A percentile compares a stretch with the other conserved stretches of the same genome.
phyloP scores from a whole-genome alignment of 2,329 filamentous ascomycete genomes.

The Diaporthe humulicola region DNA sequence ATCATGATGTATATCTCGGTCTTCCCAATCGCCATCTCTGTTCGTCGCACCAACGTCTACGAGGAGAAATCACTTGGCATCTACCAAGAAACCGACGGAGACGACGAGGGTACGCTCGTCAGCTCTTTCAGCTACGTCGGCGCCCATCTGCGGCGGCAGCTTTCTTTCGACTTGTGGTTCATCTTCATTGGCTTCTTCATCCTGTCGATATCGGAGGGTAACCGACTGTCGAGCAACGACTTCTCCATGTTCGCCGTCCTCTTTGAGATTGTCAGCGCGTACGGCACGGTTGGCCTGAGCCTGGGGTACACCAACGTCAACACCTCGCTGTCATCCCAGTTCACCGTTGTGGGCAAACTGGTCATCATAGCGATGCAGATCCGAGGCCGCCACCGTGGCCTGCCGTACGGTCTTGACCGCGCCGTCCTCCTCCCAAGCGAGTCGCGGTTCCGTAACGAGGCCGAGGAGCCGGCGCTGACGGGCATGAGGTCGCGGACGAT shows the following conservation, averaged over 20 bases:
- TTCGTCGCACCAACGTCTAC: constrained; percentile 95
- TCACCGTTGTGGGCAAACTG: constrained; percentile 79
- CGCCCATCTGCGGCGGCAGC: constrained; percentile 89
- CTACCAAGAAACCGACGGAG: constrained; percentile 60
- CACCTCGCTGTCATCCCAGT: constrained; percentile 86
- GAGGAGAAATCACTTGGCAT: constrained; percentile 90
- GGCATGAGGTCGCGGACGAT: constrained; percentile 42
- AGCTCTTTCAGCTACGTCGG: constrained; percentile 86
- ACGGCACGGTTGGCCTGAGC: constrained; percentile 93
- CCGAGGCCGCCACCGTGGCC: constrained; percentile 76
- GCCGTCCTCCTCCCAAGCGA: constrained; percentile 72
- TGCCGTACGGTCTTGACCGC: constrained; percentile 76
- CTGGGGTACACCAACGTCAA: constrained; percentile 84
- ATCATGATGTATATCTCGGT: constrained; percentile 99
- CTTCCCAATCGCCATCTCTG: constrained; percentile 95
- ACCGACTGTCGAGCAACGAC: constrained; percentile 71
- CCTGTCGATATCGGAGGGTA: constrained; percentile 88
- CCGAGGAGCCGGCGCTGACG: constrained; percentile 55
- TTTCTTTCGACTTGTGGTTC: constrained; percentile 98
- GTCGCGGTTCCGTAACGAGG: constrained; percentile 66
- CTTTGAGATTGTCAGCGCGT: constrained; percentile 91
- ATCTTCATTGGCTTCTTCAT: constrained; percentile 95
- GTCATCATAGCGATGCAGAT: constrained; percentile 79
- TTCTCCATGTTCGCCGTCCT: constrained; percentile 79
- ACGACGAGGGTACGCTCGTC: constrained; percentile 65